phyloP scores from a whole-genome alignment of 2,329 filamentous ascomycete species.

The Colletotrichum sublineola region DNA sequence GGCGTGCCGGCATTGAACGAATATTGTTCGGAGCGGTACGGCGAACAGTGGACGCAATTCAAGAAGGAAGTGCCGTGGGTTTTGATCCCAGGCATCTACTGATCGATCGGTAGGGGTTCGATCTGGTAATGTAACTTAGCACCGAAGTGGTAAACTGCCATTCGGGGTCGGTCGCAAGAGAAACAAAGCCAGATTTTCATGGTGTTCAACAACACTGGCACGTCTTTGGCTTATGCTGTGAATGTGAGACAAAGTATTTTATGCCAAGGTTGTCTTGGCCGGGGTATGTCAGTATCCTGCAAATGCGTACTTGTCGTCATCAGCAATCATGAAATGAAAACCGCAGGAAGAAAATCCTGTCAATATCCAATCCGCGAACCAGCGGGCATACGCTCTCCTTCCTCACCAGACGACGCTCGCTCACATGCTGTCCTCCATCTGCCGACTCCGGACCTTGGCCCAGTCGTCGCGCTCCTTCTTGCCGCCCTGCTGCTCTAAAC shows the following conservation, averaged over 20 bases:
- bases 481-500: slow-evolving; percentile 74
- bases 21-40: slow-evolving; percentile 55
- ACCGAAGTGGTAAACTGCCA: neutral
- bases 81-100: slow-evolving; percentile 56
- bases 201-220: neutral
- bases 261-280: neutral
- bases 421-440: slow-evolving; percentile 77
- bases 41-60: slow-evolving; percentile 55
- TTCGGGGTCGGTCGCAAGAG: neutral
- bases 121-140: too few species aligned
- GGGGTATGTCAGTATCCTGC: slow-evolving; percentile 34
- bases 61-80: slow-evolving; percentile 54
- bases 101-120: slow-evolving; percentile 7
- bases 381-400: slow-evolving; percentile 6
- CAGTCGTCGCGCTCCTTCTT: slow-evolving; percentile 75
- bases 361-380: slow-evolving; percentile 8
- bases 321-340: slow-evolving; percentile 12
- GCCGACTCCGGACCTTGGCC: slow-evolving; percentile 74
- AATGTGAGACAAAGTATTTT: neutral
- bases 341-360: slow-evolving; percentile 24
- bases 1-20: slow-evolving; percentile 52
- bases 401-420: slow-evolving; percentile 10
- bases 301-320: slow-evolving; percentile 13
- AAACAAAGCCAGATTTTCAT: neutral
- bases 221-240: neutral